phyloP scores from a whole-genome alignment of 108 stramenopile species.

The Cylindrotheca closterium region DNA sequence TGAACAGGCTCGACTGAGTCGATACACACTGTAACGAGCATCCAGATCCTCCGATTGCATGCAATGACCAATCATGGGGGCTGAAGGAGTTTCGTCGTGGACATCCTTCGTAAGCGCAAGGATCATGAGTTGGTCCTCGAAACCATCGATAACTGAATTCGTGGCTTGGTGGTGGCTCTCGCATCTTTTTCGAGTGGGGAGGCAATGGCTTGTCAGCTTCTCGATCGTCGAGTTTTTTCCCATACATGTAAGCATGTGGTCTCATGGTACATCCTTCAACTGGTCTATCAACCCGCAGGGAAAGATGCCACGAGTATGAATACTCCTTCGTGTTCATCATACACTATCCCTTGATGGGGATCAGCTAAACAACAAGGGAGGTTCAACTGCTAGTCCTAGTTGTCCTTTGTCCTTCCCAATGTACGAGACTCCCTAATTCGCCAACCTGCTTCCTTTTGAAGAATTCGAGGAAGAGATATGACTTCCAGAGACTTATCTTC shows the following conservation, averaged over 20 bases:
- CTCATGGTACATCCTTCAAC: conserved; percentile 85
- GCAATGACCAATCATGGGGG: conserved; percentile 88
- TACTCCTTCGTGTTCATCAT: conserved; percentile 54
- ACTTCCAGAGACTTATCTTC: too few species aligned
- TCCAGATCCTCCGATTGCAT: conserved; percentile 78
- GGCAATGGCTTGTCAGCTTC: conserved; percentile 60
- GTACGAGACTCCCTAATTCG: too few species aligned
- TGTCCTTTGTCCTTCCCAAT: too few species aligned
- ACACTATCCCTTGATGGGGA: too few species aligned
- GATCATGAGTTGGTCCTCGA: conserved; percentile 68
- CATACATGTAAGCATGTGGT: conserved; percentile 92
- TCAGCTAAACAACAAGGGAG: too few species aligned
- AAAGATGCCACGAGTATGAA: conserved; percentile 84
- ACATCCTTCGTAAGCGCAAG: conserved; percentile 82
- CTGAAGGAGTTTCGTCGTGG: conserved; percentile 83
- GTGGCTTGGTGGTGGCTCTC: conserved; percentile 80
- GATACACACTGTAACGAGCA: conserved; percentile 83
- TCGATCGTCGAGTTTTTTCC: conserved; percentile 86
- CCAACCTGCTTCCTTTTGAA: too few species aligned
- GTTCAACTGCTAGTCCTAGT: too few species aligned
- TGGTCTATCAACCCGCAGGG: conserved; percentile 85
- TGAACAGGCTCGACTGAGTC: conserved; percentile 74
- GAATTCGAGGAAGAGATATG: too few species aligned
- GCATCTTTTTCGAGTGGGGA: conserved; percentile 74
- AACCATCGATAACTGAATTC: conserved; percentile 89